Evolutionary conservation across 169 alveolate genomes (phyloP).

Genomic region (Eimeria maxima): DNA sequence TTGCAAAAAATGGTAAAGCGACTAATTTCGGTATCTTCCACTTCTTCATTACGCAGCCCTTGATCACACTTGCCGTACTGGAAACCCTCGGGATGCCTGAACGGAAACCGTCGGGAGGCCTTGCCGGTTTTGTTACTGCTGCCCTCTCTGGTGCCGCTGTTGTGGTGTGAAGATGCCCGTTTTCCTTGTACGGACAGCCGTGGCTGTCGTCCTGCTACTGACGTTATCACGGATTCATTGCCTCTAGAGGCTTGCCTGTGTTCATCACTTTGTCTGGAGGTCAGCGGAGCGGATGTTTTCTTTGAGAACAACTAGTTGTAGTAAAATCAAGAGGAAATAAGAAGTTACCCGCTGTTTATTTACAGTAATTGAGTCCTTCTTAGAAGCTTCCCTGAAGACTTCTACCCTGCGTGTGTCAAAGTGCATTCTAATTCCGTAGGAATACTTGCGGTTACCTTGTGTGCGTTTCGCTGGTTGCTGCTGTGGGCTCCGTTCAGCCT

Average conservation of each 20-base stretch:
- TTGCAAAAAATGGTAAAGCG: slow-evolving; percentile 36
- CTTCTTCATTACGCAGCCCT: not conserved
- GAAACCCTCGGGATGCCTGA: not conserved
- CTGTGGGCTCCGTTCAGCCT: slow-evolving; percentile 21
- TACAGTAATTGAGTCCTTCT: not conserved
- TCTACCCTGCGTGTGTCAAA: not conserved
- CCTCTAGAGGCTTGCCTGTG: slow-evolving; percentile 22
- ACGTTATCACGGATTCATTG: not conserved
- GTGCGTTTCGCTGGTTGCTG: slow-evolving; percentile 10
- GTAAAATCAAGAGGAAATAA: not conserved
- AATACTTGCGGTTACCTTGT: not conserved
- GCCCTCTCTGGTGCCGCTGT: not conserved
- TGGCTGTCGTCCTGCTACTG: slow-evolving; percentile 9
- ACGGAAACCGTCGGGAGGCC: not conserved
- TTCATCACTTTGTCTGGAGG: slow-evolving; percentile 20
- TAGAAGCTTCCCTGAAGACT: not conserved
- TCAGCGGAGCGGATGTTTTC: not conserved
- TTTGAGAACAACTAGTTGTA: not conserved
- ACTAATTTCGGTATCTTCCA: not conserved
- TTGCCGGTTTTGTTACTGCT: not conserved
- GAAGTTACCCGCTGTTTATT: not conserved
- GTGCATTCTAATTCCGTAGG: too few species aligned
- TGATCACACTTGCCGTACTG: not conserved
- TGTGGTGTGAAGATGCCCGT: slow-evolving; percentile 43
- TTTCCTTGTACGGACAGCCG: slow-evolving; percentile 11